These are phyloP conservation scores for Populus trichocarpa DNA, from an alignment of 441 rosid species.

Conservation along the genomic window DNA sequence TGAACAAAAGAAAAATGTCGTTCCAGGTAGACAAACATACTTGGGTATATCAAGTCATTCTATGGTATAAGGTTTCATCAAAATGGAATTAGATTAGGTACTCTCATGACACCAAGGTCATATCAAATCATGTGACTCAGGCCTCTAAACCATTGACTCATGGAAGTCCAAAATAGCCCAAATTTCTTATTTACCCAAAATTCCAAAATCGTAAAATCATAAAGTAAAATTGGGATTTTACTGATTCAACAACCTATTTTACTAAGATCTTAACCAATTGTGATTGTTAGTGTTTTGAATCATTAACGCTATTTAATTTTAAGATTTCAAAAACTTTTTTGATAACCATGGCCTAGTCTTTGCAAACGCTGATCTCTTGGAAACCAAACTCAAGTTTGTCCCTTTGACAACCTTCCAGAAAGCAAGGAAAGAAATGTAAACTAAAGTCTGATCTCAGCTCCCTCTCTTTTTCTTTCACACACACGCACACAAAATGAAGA, in stretches of 20 bases:
- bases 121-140: background rate
- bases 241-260: background rate
- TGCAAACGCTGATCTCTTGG: background rate
- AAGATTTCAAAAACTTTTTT: no score
- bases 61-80: background rate
- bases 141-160: background rate
- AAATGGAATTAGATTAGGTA: background rate
- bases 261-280: background rate
- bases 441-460: conserved; percentile 1
- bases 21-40: background rate
- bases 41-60: background rate
- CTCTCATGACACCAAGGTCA: background rate
- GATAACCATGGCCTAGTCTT: no score
- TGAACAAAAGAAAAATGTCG: background rate
- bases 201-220: background rate
- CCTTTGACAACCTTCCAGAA: background rate
- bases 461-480: conserved; percentile 9
- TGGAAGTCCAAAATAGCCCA: background rate
- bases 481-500: background rate
- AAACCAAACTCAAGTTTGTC: background rate
- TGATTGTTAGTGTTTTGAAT: background rate
- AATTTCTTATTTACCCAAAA: background rate
- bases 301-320: background rate
- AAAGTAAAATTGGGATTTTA: background rate
- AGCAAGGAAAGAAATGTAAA: background rate